Evolutionary conservation across 1,139 yeast species (phyloP), one percentile per base, ranked within the genome.

Genomic region (Pichia sp.): DNA sequence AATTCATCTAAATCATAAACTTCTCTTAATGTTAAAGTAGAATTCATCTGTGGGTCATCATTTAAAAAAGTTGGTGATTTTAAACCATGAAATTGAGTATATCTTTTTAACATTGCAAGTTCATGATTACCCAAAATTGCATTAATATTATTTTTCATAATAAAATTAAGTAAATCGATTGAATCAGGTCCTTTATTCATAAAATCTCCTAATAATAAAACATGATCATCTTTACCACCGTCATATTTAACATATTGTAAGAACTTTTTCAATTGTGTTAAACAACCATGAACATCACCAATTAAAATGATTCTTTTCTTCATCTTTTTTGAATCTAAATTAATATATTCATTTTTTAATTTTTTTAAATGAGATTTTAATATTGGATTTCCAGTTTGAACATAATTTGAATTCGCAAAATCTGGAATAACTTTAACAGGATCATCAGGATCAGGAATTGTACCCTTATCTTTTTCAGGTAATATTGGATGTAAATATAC

Each of bases 81-180:
- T 36, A 81, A 63, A 5, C 75, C 71, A 55, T 80, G 87, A 56
- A 71, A 74, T 40, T 68, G 69, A 1, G 84, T 77, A 57, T 85
- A 85, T 56, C 79, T 65, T 45, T 76, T 71, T 51, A 85, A 57
- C 20, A 82, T 73, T 51, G 76, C 78, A 54, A 80, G 72, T 60
- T 90, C 97, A 62, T 90, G 96, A 66, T 90, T 90, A 0, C 97
- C 97, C 51, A 94, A 66, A 3, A 90, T 78, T 61, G 96, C 89
- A 41, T 77, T 78, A 20, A 85, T 73, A 4, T 74, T 65, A 51
- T 79, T 64, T n/a, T 73, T 66, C 39, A 80, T 73, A 37, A 87
- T 80, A 55, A 66, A 82, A 48, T 87, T 83, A 28, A 87, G 61
- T 5, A 87, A 87, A 43, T 74, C 77, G 12, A 76, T 51, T 1